A percentile compares a stretch with the other conserved stretches of the same genome.
phyloP scores from a whole-genome alignment of 352 stramenopile species.

The Phytopythium kandeliae region DNA sequence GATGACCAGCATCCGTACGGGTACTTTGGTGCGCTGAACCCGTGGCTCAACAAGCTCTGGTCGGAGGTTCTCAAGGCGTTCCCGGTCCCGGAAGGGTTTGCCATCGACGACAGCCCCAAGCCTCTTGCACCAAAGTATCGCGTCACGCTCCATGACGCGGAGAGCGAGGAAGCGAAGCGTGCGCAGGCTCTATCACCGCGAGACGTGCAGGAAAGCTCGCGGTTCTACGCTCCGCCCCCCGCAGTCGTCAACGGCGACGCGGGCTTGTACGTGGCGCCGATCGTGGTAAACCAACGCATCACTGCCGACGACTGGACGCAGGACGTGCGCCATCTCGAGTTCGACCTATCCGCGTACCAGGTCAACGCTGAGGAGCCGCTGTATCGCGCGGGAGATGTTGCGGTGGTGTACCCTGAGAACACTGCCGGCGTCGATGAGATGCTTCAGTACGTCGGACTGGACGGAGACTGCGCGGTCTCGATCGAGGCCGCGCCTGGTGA shows the following conservation, averaged over 20 bases:
- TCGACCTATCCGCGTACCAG: slow-evolving; percentile 30
- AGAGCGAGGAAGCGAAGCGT: slow-evolving; percentile 8
- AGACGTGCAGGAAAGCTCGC: slow-evolving; percentile 18
- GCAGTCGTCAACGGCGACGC: slow-evolving; percentile 30
- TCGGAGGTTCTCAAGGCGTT: slow-evolving; percentile 35
- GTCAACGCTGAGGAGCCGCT: background rate
- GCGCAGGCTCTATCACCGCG: slow-evolving; percentile 18
- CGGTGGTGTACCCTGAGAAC: slow-evolving; percentile 78
- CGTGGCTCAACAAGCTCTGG: slow-evolving; percentile 79
- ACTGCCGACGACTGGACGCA: slow-evolving; percentile 72
- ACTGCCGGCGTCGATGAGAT: slow-evolving; percentile 58
- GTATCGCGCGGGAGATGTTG: slow-evolving; percentile 70
- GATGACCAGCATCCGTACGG: slow-evolving; percentile 88
- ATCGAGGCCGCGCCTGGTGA: slow-evolving; percentile 33
- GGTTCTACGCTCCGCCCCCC: slow-evolving; percentile 56
- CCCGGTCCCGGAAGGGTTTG: slow-evolving; percentile 43
- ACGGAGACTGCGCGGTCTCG: slow-evolving; percentile 31
- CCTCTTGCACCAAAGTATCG: slow-evolving; percentile 44
- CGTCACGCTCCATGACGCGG: slow-evolving; percentile 21
- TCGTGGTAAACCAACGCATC: slow-evolving; percentile 59
- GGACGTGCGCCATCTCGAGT: slow-evolving; percentile 76
- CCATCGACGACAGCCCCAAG: slow-evolving; percentile 61
- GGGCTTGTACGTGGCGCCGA: slow-evolving; percentile 42
- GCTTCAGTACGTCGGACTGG: slow-evolving; percentile 42
- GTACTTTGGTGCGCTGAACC: slow-evolving; percentile 81